phyloP scores from a whole-genome alignment of 306 rosid species.

The Quercus gilva region DNA sequence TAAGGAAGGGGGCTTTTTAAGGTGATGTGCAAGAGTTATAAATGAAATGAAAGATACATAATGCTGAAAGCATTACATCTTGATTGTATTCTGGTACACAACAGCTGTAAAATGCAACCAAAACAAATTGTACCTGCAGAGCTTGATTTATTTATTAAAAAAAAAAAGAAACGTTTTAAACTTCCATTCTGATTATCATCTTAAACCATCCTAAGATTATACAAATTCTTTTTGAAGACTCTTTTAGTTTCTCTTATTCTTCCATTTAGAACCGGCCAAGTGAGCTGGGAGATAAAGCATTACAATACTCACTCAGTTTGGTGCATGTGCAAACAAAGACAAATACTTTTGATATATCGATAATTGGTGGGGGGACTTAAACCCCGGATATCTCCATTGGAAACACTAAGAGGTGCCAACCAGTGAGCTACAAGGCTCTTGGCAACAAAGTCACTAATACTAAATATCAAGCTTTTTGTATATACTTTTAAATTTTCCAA shows the following conservation, averaged over 20 bases:
- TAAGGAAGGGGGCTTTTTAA: no score
- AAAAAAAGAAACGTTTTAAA: neutral
- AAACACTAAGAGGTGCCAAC: no score
- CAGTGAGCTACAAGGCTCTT: no score
- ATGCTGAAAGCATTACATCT: neutral
- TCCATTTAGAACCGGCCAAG: no score
- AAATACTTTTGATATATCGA: neutral
- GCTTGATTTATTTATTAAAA: neutral
- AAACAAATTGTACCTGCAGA: neutral
- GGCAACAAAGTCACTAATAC: neutral
- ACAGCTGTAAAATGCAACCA: neutral
- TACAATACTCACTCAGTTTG: no score
- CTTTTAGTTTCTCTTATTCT: neutral
- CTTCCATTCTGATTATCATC: neutral
- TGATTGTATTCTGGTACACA: neutral
- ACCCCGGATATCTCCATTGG: no score
- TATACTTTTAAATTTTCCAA: slow-evolving; percentile 9
- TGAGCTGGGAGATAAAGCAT: no score
- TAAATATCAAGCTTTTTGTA: neutral
- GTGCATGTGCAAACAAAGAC: neutral
- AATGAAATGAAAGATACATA: neutral
- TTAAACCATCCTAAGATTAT: neutral
- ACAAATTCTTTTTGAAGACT: neutral
- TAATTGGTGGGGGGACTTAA: no score
- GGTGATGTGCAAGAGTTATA: neutral